A percentile compares a stretch with the other conserved stretches of the same genome.
These are phyloP conservation scores for Xylaria scruposa DNA, from an alignment of 495 filamentous ascomycete genomes.

Conservation along the genomic window DNA sequence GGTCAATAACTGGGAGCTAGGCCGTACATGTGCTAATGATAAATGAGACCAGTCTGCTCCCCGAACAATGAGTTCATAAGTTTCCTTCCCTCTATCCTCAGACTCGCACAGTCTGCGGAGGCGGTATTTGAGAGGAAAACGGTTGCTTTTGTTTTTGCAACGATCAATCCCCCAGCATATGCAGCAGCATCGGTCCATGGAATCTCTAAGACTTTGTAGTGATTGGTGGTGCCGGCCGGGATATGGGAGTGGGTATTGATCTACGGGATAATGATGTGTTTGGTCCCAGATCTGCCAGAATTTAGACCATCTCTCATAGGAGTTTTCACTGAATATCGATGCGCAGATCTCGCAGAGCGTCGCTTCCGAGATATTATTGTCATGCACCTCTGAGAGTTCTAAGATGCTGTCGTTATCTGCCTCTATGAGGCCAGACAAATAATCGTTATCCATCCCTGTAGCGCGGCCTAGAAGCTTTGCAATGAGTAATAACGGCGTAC, in stretches of 20 bases:
- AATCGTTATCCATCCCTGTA: neutral
- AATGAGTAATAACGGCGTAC: neutral
- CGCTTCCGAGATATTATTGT: neutral
- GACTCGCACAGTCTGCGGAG: neutral
- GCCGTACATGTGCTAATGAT: neutral
- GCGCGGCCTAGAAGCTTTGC: neutral
- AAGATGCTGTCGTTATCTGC: neutral
- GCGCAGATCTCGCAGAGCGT: neutral
- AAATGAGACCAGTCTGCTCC: too few relatives aligned
- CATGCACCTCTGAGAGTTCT: neutral
- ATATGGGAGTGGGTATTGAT: neutral
- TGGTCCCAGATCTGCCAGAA: neutral
- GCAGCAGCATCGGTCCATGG: neutral
- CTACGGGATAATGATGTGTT: neutral
- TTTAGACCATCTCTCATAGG: neutral
- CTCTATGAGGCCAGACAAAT: neutral
- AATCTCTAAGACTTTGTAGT: neutral
- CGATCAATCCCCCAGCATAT: neutral
- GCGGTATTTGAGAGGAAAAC: neutral
- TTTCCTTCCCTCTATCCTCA: neutral
- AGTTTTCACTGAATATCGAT: neutral
- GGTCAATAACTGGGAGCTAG: too few relatives aligned
- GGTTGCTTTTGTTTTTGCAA: too few relatives aligned
- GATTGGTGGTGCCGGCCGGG: neutral
- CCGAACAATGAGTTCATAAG: neutral